Evolutionary conservation across 306 rosid genomes (phyloP).

Genomic region (Rosa rugosa): DNA sequence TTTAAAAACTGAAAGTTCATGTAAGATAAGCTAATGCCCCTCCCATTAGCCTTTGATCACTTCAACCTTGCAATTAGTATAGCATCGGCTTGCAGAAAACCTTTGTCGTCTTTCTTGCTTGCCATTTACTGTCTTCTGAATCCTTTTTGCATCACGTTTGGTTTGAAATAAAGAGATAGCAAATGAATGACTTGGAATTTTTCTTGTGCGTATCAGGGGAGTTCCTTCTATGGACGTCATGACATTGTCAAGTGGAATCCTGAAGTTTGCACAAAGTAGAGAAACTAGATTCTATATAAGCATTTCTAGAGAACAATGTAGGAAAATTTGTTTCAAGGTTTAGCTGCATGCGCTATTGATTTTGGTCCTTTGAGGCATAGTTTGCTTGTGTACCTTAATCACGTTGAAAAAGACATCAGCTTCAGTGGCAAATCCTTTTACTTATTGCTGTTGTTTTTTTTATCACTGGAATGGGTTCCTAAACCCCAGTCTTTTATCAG

Average conservation of each 20-base stretch:
- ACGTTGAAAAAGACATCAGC: neutral
- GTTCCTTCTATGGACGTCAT: neutral
- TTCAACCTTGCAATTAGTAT: neutral
- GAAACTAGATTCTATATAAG: neutral
- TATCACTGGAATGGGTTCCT: neutral
- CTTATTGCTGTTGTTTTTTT: neutral
- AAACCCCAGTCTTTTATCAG: neutral
- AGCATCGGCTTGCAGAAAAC: neutral
- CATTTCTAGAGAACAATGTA: neutral
- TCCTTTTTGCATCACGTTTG: neutral
- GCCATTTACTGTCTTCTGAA: neutral
- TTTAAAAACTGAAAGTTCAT: neutral
- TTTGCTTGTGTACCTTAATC: neutral
- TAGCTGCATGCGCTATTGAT: neutral
- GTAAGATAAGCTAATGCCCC: neutral
- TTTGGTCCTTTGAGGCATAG: neutral
- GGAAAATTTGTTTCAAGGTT: neutral
- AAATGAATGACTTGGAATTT: neutral
- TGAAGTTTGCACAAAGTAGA: neutral
- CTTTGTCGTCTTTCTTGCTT: neutral
- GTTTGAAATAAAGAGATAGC: neutral
- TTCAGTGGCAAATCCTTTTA: neutral
- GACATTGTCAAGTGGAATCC: neutral
- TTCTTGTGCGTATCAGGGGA: constrained; percentile 13
- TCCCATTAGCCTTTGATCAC: neutral